A percentile compares a stretch with the other conserved stretches of the same genome.
Conservation (phyloP, 495 filamentous ascomycete species). For the Cladorrhinum samala region DNA sequence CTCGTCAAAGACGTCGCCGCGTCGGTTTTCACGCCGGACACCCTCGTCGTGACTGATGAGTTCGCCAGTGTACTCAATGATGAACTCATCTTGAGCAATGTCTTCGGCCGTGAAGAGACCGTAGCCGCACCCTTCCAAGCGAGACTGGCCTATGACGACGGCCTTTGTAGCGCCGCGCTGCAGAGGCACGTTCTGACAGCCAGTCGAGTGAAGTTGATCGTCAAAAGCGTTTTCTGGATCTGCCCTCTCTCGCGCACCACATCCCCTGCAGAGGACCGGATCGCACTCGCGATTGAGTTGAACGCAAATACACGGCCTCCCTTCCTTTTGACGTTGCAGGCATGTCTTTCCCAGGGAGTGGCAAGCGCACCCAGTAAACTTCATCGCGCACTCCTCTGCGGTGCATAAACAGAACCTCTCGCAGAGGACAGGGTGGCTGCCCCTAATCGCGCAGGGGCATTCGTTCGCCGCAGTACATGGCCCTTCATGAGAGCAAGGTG, state of each 20-base stretch:
- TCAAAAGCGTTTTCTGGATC: conserved; percentile 55
- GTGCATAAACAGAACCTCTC: conserved; percentile 62
- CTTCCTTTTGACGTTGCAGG: conserved; percentile 40
- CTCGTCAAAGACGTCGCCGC: conserved; percentile 60
- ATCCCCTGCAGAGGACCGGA: conserved; percentile 58
- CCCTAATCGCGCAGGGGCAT: conserved; percentile 49
- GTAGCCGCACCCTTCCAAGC: conserved; percentile 53
- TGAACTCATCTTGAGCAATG: conserved; percentile 51
- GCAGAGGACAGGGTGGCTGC: conserved; percentile 46
- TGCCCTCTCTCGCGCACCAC: conserved; percentile 56
- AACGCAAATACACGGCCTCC: conserved; percentile 50
- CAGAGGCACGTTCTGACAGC: conserved; percentile 57
- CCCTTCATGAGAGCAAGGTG: conserved; percentile 43
- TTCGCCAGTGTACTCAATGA: conserved; percentile 71
- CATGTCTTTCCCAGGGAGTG: conserved; percentile 47
- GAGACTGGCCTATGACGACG: conserved; percentile 56
- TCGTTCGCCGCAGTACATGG: conserved; percentile 38
- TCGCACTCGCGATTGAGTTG: conserved; percentile 65
- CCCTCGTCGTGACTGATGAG: conserved; percentile 58
- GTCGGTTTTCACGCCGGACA: conserved; percentile 46
- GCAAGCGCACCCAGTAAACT: conserved; percentile 63
- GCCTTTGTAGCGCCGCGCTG: conserved; percentile 55
- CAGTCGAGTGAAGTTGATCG: conserved; percentile 39
- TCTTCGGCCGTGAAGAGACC: conserved; percentile 60
- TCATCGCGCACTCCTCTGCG: conserved; percentile 49